These are phyloP conservation scores for Aspergillus steynii DNA, from an alignment of 495 filamentous ascomycete genomes.

Conservation along the genomic window DNA sequence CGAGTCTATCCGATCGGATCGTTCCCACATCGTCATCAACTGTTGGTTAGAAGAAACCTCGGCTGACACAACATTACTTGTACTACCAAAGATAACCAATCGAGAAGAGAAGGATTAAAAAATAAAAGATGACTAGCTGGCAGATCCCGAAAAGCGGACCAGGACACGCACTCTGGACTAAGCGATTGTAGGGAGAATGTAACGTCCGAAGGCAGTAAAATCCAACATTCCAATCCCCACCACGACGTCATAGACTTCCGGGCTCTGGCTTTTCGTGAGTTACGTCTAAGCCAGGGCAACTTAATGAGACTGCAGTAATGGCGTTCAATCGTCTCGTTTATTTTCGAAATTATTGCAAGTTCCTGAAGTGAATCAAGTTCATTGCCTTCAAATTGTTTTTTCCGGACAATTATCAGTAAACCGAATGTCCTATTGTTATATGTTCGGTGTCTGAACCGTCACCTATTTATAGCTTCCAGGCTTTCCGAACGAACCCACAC, in stretches of 20 bases:
- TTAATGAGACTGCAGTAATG: no score
- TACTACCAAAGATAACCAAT: neutral
- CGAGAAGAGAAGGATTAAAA: no score
- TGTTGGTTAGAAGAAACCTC: neutral
- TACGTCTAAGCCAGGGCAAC: no score
- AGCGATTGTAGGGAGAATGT: neutral
- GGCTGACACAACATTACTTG: neutral
- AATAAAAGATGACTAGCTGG: no score
- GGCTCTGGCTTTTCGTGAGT: no score
- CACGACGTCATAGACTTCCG: neutral
- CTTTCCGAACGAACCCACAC: neutral
- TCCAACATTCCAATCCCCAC: neutral
- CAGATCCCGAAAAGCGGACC: neutral
- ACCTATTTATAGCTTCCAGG: neutral
- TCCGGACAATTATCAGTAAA: neutral
- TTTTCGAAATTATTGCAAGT: neutral
- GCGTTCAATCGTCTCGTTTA: neutral
- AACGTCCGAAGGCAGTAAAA: neutral
- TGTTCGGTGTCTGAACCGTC: neutral
- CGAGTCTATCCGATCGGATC: neutral
- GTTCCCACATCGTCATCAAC: no score
- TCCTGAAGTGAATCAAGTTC: neutral
- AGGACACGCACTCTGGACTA: neutral
- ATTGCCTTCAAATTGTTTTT: neutral
- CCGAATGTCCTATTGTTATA: neutral